Evolutionary conservation across 2,329 filamentous ascomycete genomes (phyloP).

Genomic region (Lasiodiplodia sp.): DNA sequence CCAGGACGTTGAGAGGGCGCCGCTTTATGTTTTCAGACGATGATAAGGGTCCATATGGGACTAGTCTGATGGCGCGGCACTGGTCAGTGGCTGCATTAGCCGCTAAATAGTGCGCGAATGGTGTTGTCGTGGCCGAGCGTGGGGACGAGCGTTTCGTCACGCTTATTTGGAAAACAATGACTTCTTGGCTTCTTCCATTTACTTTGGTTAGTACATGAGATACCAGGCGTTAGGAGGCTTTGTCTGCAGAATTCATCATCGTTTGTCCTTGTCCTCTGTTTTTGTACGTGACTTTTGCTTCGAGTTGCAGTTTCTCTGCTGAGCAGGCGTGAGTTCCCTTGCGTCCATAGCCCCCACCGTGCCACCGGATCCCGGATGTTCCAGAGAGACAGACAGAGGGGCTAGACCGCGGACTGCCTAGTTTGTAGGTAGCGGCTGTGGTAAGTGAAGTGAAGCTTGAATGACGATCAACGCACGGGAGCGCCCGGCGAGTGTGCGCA

Average conservation of each 20-base stretch:
- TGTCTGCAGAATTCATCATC: not conserved
- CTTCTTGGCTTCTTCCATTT: not conserved
- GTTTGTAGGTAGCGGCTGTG: not conserved
- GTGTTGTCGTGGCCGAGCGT: not conserved
- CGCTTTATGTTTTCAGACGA: constrained; percentile 26
- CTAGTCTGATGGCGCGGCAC: not conserved
- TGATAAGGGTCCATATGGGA: constrained; percentile 9
- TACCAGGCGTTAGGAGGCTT: constrained; percentile 4
- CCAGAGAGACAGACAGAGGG: not conserved
- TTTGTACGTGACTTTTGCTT: not conserved
- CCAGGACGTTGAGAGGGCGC: constrained; percentile 19
- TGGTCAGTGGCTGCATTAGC: constrained; percentile 22
- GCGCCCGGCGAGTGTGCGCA: constrained; percentile 5
- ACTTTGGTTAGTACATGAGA: not conserved
- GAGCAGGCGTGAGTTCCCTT: not conserved
- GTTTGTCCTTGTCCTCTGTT: not conserved
- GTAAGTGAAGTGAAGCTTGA: constrained; percentile 7
- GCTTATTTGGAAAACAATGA: not conserved
- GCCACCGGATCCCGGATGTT: not conserved
- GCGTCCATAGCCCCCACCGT: not conserved
- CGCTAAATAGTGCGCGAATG: not conserved
- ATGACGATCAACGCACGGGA: constrained; percentile 17
- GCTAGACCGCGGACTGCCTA: constrained; percentile 6
- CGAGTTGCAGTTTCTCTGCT: not conserved
- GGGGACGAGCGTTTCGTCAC: not conserved